phyloP scores from a whole-genome alignment of 2,329 filamentous ascomycete genomes.

The Botrytis porri region DNA sequence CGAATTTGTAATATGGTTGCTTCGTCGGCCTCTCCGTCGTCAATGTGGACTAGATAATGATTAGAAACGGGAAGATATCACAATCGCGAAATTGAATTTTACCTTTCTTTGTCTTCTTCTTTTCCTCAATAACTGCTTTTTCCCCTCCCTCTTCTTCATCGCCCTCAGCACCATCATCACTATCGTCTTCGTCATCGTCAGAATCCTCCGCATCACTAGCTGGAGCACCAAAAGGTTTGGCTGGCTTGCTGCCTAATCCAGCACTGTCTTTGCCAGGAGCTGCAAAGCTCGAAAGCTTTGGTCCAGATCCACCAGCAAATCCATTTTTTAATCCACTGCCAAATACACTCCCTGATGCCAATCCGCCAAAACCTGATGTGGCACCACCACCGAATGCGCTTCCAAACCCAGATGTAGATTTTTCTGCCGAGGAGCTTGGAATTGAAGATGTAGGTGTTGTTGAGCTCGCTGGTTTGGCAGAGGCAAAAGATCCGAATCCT shows the following conservation, averaged over 20 bases:
- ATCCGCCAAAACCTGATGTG: conserved; percentile 36
- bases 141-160: conserved; percentile 49
- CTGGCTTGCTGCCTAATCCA: conserved; percentile 54
- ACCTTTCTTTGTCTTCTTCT: conserved; percentile 67
- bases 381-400: conserved; percentile 32
- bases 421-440: conserved; percentile 40
- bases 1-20: conserved; percentile 70
- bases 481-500: conserved; percentile 47
- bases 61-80: background rate
- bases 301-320: conserved; percentile 41
- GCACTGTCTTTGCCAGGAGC: conserved; percentile 52
- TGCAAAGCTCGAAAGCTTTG: conserved; percentile 66
- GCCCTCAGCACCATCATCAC: conserved; percentile 43
- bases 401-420: conserved; percentile 38
- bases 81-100: conserved; percentile 31
- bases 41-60: conserved; percentile 51
- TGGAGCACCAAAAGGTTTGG: conserved; percentile 74
- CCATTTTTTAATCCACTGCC: conserved; percentile 43
- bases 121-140: conserved; percentile 52
- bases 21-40: conserved; percentile 86
- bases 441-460: conserved; percentile 33
- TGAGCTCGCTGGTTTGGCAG: conserved; percentile 35
- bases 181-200: conserved; percentile 44
- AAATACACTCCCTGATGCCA: conserved; percentile 43
- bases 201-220: conserved; percentile 59